Evolutionary conservation across 1,284 basidiomycete species (phyloP), one percentile per base, ranked within the genome.

Genomic region (Trametes polyzona): DNA sequence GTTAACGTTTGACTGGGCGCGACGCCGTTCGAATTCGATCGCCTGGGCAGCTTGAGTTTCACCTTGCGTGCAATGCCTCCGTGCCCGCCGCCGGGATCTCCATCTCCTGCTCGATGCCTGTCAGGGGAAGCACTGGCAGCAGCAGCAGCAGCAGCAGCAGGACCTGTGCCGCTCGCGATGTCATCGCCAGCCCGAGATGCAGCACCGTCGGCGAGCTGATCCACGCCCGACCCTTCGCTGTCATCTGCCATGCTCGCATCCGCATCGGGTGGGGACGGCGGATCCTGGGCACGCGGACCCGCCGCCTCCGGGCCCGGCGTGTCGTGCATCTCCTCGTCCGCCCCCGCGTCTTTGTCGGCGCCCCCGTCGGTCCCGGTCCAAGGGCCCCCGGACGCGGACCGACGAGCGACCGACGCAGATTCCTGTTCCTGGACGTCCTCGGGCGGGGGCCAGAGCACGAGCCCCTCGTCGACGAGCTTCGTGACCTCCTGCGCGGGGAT

Each of bases 401-500:
- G n/a, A 29, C 35, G 29, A 17, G 49, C 43, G 9, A 14, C 11
- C 23, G 40, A 41, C 35, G n/a, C 42, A 19, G 21, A 42, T 11
- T 17, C 19, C 40, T 37, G 27, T 19, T 52, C 21, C 30, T 40
- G 36, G 40, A 54, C 48, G 35, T 59, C 64, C 16, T 52, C 52
- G 19, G 53, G 32, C 4, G 48, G n/a, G n/a, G n/a, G 52, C 39
- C 44, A 63, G 26, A 70, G 47, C 30, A 67, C 55, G 21, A 67
- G 42, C 14, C 69, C 68, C 6, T 53, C 54, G 6, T 64, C 54
- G 41, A 67, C 59, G 51, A 66, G 40, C 27, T 52, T 32, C 27
- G 72, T 69, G 14, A 73, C 62, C 30, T 67, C 68, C 11, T 54
- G 58, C 26, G 65, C 65, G 14, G 65, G 64, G n/a, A 74, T 47